phyloP scores from a whole-genome alignment of 2,329 filamentous ascomycete species.

The Epicoccum nigrum region DNA sequence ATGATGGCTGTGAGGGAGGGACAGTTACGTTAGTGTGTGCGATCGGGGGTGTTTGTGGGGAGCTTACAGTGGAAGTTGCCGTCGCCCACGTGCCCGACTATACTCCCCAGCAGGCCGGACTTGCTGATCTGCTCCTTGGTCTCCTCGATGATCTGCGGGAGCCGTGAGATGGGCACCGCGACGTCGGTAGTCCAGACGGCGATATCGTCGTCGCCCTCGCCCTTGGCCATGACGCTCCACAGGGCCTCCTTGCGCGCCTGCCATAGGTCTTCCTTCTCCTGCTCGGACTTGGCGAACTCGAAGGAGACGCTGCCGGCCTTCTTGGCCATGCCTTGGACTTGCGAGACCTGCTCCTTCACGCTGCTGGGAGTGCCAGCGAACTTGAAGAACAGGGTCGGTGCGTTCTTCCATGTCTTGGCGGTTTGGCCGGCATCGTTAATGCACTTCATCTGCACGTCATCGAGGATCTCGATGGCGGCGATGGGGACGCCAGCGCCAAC shows the following conservation, averaged over 20 bases:
- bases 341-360: slow-evolving; percentile 78
- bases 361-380: slow-evolving; percentile 70
- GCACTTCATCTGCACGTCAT: slow-evolving; percentile 85
- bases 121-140: slow-evolving; percentile 70
- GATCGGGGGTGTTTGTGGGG: no score
- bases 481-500: slow-evolving; percentile 82
- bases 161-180: slow-evolving; percentile 73
- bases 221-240: slow-evolving; percentile 73
- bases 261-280: slow-evolving; percentile 75
- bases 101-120: slow-evolving; percentile 67
- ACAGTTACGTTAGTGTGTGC: slow-evolving; percentile 5
- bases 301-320: slow-evolving; percentile 68
- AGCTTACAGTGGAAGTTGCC: slow-evolving; percentile 72
- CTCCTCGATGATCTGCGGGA: slow-evolving; percentile 78
- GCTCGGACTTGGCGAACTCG: slow-evolving; percentile 68
- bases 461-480: slow-evolving; percentile 89
- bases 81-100: slow-evolving; percentile 77
- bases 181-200: slow-evolving; percentile 83
- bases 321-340: slow-evolving; percentile 67
- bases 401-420: slow-evolving; percentile 69
- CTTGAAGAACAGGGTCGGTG: slow-evolving; percentile 77
- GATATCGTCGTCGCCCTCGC: slow-evolving; percentile 60
- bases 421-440: slow-evolving; percentile 71
- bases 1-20: slow-evolving; percentile 58
- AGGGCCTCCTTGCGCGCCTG: slow-evolving; percentile 76